Evolutionary conservation across 495 filamentous ascomycete genomes (phyloP).

Genomic region (Evernia prunastri): DNA sequence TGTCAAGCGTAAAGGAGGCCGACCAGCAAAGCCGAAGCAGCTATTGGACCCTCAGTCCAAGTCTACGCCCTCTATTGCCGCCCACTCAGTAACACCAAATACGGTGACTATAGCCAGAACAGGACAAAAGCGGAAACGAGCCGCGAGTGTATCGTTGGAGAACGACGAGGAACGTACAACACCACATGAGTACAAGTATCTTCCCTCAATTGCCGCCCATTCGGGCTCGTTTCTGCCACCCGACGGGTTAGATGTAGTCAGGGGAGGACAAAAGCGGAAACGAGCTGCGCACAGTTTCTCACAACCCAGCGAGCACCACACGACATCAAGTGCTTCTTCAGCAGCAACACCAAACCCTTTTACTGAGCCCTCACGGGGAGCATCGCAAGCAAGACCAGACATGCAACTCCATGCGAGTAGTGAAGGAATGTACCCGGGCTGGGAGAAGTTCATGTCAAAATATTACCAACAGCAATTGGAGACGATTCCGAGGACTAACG

Average conservation of each 20-base stretch:
- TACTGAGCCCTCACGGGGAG: not conserved
- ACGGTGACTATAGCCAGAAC: not conserved
- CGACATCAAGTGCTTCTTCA: not conserved
- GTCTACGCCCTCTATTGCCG: conserved; percentile 6
- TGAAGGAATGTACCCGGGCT: not conserved
- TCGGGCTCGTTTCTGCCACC: conserved; percentile 3
- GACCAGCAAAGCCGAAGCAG: not conserved
- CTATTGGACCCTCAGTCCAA: not conserved
- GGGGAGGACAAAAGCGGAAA: not conserved
- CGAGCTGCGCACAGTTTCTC: not conserved
- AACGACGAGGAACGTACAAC: not conserved
- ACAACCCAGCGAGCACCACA: not conserved
- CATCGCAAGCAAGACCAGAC: not conserved
- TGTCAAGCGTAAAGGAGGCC: conserved; percentile 3
- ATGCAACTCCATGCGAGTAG: not conserved
- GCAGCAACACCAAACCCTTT: not conserved
- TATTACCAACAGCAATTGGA: conserved; percentile 20
- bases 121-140: not conserved
- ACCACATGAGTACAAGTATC: not conserved
- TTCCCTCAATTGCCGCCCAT: conserved; percentile 17
- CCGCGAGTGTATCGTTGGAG: not conserved
- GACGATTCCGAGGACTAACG: conserved; percentile 9
- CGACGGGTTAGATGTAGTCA: not conserved
- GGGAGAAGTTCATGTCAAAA: conserved; percentile 7
- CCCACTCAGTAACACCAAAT: not conserved